Evolutionary conservation across 805 yeast genomes (phyloP), one percentile per base, ranked within the genome.

Genomic region (Barnettozyma vustinii): DNA sequence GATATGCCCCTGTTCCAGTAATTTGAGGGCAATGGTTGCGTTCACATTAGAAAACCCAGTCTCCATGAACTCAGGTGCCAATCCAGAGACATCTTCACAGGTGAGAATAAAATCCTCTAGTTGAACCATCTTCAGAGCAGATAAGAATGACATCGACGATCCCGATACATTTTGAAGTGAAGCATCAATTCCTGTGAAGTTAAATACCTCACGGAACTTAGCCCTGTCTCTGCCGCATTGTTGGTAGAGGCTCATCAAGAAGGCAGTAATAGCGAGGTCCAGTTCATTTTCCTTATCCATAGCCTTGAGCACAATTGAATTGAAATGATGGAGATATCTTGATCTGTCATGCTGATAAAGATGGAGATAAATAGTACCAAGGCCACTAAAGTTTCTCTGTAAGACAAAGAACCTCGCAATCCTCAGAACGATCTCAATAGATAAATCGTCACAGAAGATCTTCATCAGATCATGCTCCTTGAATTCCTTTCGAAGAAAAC

Each of bases 21-120:
- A 25, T 21, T 41, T 56, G 25, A 46, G 10, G 1, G 50, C 56
- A 5, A 56, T 15, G 2, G 52, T 21, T 4, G 48, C n/a, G 23
- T 57, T 51, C 13, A 58, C 52, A 26, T 46, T 53, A 3, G 52
- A 52, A 36, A 47, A 53, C 1, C 33, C 42, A 0, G 62, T 57
- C 20, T 48, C 44, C 49, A 48, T 51, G 42, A 49, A 54, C 32
- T 49, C 48, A 1, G 20, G n/a, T 4, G 60, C 56, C 8, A 58
- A 25, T 6, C 39, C 10, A 9, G 32, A 9, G 1, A 54, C 54
- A 32, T 53, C 47, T 1, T 48, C 46, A 15, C 55, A 46, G 2
- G 40, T 46, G 4, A 44, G 40, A 18, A 58, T 46, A 4, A 57
- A 49, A 3, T 43, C 21, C 15, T 52, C 56, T 15, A 56, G 39